Evolutionary conservation across 352 stramenopile species (phyloP).

Genomic region (Globisporangium cystogenes): DNA sequence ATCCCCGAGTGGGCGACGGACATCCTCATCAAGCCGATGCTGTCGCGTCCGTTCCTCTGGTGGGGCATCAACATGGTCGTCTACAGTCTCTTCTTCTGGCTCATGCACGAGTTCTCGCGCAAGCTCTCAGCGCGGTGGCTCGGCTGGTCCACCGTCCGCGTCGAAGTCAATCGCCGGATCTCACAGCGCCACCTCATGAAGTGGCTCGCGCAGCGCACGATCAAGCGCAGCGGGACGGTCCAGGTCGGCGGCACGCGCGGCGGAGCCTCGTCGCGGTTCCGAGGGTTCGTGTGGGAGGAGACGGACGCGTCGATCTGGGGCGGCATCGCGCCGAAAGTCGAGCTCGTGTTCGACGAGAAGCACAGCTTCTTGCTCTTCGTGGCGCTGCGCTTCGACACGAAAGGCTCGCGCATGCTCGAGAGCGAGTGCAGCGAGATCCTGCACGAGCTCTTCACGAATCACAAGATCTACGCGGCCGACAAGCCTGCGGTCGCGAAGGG

Average conservation of each 20-base stretch:
- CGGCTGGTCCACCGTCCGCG: slow-evolving; percentile 83
- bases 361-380: slow-evolving; percentile 59
- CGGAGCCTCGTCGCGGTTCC: slow-evolving; percentile 64
- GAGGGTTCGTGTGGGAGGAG: slow-evolving; percentile 89
- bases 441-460: slow-evolving; percentile 31
- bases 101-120: slow-evolving; percentile 41
- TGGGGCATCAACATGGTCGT: slow-evolving; percentile 89
- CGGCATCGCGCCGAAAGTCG: slow-evolving; percentile 69
- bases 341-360: slow-evolving; percentile 60
- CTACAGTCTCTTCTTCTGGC: slow-evolving; percentile 54
- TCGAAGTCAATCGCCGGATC: slow-evolving; percentile 57
- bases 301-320: slow-evolving; percentile 81
- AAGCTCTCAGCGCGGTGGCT: slow-evolving; percentile 54
- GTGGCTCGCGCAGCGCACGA: slow-evolving; percentile 19
- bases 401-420: slow-evolving; percentile 30
- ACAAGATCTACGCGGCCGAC: slow-evolving; percentile 5
- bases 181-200: slow-evolving; percentile 21
- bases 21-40: slow-evolving; percentile 33
- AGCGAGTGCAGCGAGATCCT: slow-evolving; percentile 39
- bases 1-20: slow-evolving; percentile 68
- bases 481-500: not conserved
- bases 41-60: slow-evolving; percentile 63
- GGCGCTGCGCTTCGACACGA: slow-evolving; percentile 42
- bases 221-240: slow-evolving; percentile 15
- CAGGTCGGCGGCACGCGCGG: slow-evolving; percentile 55